Evolutionary conservation across 805 yeast species (phyloP).

Genomic region (Brettanomyces custersianus): DNA sequence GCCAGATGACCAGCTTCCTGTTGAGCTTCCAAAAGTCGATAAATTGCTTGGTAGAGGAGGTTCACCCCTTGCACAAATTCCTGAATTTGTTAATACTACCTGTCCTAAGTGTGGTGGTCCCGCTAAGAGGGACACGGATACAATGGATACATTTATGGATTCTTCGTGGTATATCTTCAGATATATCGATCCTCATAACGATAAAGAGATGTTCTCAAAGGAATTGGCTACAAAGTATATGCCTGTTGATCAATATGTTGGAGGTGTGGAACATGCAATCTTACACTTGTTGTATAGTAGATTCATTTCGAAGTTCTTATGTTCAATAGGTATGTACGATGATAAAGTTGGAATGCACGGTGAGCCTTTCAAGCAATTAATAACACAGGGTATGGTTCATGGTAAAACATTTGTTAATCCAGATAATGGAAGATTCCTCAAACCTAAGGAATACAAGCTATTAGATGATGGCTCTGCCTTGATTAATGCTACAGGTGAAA

Average conservation of each 20-base stretch:
- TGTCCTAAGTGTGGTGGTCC: slow-evolving; percentile 75
- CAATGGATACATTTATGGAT: slow-evolving; percentile 98
- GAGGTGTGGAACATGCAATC: slow-evolving; percentile 97
- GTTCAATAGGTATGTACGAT: slow-evolving; percentile 59
- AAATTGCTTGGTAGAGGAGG: slow-evolving; percentile 37
- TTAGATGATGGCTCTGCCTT: slow-evolving; percentile 32
- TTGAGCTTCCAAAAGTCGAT: slow-evolving; percentile 54
- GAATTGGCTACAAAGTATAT: slow-evolving; percentile 41
- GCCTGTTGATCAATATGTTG: slow-evolving; percentile 88
- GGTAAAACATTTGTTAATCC: slow-evolving; percentile 80
- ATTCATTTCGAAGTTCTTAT: slow-evolving; percentile 74
- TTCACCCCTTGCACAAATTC: slow-evolving; percentile 61
- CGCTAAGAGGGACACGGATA: slow-evolving; percentile 89
- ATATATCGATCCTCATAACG: slow-evolving; percentile 66
- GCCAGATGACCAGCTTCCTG: slow-evolving; percentile 82
- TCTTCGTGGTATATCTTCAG: slow-evolving; percentile 95
- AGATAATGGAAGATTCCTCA: slow-evolving; percentile 60
- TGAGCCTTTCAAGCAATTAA: slow-evolving; percentile 74
- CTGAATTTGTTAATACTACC: slow-evolving; percentile 57
- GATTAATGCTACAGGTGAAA: slow-evolving; percentile 39
- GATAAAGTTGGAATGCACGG: slow-evolving; percentile 42
- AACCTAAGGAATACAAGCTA: slow-evolving; percentile 62
- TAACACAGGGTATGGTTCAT: slow-evolving; percentile 98
- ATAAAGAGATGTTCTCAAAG: slow-evolving; percentile 39
- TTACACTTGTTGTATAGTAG: slow-evolving; percentile 82